Percentiles rank a stretch among this genome's conserved stretches.
Conservation (phyloP, 2,329 filamentous ascomycete genomes). For the Fusarium nelsonii region DNA sequence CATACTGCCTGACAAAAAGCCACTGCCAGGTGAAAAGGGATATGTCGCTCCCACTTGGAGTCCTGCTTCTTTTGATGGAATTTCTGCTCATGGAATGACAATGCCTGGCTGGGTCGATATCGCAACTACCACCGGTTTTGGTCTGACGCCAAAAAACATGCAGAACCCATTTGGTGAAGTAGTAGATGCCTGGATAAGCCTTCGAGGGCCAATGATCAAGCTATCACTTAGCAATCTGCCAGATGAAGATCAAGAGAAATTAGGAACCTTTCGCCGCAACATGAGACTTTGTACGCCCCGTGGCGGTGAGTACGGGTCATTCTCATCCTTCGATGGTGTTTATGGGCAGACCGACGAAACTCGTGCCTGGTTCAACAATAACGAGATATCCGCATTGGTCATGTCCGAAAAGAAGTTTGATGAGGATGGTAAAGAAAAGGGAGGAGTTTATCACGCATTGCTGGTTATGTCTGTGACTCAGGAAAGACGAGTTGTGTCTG, state of each 20-base stretch:
- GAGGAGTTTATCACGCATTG: background rate
- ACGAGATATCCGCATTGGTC: background rate
- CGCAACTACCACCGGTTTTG: background rate
- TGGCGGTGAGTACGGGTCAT: background rate
- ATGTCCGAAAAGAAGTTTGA: background rate
- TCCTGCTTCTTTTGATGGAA: background rate
- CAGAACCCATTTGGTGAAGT: slow-evolving; percentile 22
- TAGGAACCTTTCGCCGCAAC: background rate
- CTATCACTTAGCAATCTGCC: background rate
- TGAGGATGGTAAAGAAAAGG: fast-evolving
- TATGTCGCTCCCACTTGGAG: slow-evolving; percentile 30
- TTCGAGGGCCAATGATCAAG: background rate
- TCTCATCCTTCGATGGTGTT: background rate
- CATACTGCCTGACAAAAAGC: background rate
- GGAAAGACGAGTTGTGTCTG: background rate
- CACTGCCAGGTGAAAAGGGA: background rate
- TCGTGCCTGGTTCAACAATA: background rate
- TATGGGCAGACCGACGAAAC: background rate
- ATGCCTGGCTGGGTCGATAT: slow-evolving; percentile 11
- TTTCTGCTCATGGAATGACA: background rate
- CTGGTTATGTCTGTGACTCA: background rate
- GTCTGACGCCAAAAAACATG: slow-evolving; percentile 1
- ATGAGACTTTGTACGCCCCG: slow-evolving; percentile 18
- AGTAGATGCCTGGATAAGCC: background rate
- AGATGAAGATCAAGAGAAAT: background rate